phyloP scores from a whole-genome alignment of 257 asterid genomes.

The Scutellaria barbata region DNA sequence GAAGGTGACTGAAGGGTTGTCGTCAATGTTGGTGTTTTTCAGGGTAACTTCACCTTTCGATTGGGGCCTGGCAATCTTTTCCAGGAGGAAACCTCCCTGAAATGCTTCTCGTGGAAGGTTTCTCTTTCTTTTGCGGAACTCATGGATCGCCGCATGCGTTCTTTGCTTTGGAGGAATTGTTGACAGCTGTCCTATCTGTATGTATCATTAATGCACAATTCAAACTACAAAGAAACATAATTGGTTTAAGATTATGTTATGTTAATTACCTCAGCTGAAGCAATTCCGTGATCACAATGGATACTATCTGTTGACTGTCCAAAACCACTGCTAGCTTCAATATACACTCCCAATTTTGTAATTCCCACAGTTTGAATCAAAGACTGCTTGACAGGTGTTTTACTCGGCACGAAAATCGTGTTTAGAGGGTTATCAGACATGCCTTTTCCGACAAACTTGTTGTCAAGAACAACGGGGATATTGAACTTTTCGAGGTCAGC shows the following conservation, averaged over 20 bases:
- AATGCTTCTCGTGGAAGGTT: slow-evolving; percentile 42
- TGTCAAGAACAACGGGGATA: slow-evolving; percentile 72
- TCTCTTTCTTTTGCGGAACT: slow-evolving; percentile 48
- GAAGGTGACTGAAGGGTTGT: slow-evolving; percentile 88
- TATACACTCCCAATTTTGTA: slow-evolving; percentile 81
- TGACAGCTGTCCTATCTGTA: slow-evolving; percentile 85
- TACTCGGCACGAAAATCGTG: slow-evolving; percentile 80
- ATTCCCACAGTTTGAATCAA: slow-evolving; percentile 91
- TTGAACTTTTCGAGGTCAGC: slow-evolving; percentile 61
- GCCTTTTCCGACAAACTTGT: slow-evolving; percentile 71
- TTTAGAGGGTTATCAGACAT: slow-evolving; percentile 89
- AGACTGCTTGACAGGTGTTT: slow-evolving; percentile 61
- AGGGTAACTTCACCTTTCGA: slow-evolving; percentile 50
- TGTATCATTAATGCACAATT: not conserved
- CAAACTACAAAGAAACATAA: not conserved
- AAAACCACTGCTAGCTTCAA: slow-evolving; percentile 94
- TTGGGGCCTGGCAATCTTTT: slow-evolving; percentile 39
- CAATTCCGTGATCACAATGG: slow-evolving; percentile 73
- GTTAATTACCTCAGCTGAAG: slow-evolving; percentile 82
- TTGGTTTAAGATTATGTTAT: not conserved
- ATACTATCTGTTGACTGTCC: slow-evolving; percentile 84
- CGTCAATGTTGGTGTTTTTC: slow-evolving; percentile 62
- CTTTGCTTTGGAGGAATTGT: slow-evolving; percentile 74
- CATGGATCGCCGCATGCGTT: slow-evolving; percentile 55
- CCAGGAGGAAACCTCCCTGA: slow-evolving; percentile 45